Evolutionary conservation across 2,329 filamentous ascomycete genomes (phyloP).

Genomic region (Microthyrium microscopicum): DNA sequence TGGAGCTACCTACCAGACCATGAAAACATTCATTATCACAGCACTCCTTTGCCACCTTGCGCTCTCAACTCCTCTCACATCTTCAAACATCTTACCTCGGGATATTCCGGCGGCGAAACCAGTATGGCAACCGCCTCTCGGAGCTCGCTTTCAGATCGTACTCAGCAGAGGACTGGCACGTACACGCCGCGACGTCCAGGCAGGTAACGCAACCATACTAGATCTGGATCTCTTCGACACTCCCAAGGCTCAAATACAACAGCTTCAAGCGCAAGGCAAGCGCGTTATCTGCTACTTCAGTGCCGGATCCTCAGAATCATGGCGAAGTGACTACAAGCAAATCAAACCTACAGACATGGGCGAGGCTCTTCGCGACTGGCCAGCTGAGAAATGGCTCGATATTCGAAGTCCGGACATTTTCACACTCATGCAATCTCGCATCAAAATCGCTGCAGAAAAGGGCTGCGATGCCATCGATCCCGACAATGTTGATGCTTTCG

Average conservation of each 20-base stretch:
- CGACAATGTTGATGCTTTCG: slow-evolving; percentile 13
- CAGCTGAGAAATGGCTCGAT: slow-evolving; percentile 17
- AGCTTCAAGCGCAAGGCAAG: slow-evolving; percentile 14
- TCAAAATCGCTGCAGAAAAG: slow-evolving; percentile 16
- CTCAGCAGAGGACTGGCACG: too few species aligned
- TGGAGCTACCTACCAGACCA: too few species aligned
- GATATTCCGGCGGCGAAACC: too few species aligned
- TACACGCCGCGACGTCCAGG: too few species aligned
- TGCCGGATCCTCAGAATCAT: slow-evolving; percentile 16
- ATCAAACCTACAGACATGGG: slow-evolving; percentile 15
- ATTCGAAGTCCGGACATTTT: slow-evolving; percentile 13
- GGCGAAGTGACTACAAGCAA: slow-evolving; percentile 15
- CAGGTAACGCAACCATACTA: slow-evolving; percentile 13
- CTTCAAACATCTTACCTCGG: too few species aligned
- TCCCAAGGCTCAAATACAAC: slow-evolving; percentile 11
- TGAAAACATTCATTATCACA: too few species aligned
- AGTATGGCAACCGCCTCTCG: slow-evolving; percentile 1
- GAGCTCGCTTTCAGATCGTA: too few species aligned
- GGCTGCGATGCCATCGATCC: slow-evolving; percentile 19
- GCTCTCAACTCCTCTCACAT: too few species aligned
- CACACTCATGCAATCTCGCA: slow-evolving; percentile 16
- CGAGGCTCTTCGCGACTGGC: slow-evolving; percentile 16
- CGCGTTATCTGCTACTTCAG: slow-evolving; percentile 19
- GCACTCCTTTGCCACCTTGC: too few species aligned
- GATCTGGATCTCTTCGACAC: slow-evolving; percentile 18